Evolutionary conservation across 768 basidiomycete species (phyloP).

Genomic region (Pholiota microspora): DNA sequence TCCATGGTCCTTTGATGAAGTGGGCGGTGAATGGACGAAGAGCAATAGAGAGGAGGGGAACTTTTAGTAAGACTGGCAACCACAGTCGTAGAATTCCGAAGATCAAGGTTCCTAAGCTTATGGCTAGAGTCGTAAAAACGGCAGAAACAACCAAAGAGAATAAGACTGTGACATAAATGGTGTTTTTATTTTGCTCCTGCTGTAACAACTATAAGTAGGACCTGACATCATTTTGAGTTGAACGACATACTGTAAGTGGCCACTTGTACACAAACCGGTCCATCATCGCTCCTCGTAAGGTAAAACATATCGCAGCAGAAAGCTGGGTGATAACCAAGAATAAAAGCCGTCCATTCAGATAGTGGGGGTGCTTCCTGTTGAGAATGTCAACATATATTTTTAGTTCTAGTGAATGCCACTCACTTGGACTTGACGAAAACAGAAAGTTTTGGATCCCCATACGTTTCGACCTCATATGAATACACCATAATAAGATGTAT

Average conservation of each 20-base stretch:
- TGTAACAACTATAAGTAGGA: background rate
- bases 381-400: background rate
- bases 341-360: constrained; percentile 66
- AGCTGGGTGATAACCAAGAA: constrained; percentile 58
- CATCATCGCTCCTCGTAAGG: constrained; percentile 56
- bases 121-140: constrained; percentile 38
- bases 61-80: constrained; percentile 49
- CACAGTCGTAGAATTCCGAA: constrained; percentile 48
- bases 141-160: constrained; percentile 34
- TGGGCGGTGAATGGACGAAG: constrained; percentile 65
- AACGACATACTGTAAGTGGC: constrained; percentile 24
- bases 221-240: background rate
- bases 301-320: constrained; percentile 42
- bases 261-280: constrained; percentile 58
- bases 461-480: constrained; percentile 25
- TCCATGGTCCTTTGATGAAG: constrained; percentile 59
- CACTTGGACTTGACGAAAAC: constrained; percentile 71
- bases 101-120: constrained; percentile 36
- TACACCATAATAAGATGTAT: constrained; percentile 42
- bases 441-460: constrained; percentile 40
- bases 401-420: constrained; percentile 13
- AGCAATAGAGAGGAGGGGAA: constrained; percentile 50
- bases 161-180: constrained; percentile 16
- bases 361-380: constrained; percentile 68
- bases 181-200: constrained; percentile 9